Percentiles rank a stretch among this genome's conserved stretches.
Conservation (phyloP, 2,329 filamentous ascomycete species). For the Nemania diffusa region DNA sequence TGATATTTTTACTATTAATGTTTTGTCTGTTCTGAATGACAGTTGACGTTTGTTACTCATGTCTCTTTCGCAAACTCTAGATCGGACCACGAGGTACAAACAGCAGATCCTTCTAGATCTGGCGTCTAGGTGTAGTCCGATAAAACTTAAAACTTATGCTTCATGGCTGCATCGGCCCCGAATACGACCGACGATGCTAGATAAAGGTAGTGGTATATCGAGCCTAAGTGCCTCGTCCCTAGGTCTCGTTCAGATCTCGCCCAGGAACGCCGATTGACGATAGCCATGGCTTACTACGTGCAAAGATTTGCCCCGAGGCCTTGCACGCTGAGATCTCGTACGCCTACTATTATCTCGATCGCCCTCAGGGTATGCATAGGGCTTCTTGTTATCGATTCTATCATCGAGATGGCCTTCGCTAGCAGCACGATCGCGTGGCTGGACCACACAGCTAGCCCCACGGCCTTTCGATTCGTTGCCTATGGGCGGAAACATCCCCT, state of each 20-base stretch:
- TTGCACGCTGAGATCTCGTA: no score
- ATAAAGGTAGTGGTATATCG: background rate
- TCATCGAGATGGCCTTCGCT: conserved; percentile 54
- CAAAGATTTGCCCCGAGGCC: background rate
- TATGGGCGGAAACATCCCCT: conserved; percentile 43
- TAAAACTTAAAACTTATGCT: conserved; percentile 1
- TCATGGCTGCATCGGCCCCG: background rate
- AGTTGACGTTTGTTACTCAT: background rate
- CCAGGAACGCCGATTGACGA: background rate
- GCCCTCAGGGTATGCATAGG: conserved; percentile 44
- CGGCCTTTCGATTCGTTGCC: conserved; percentile 43
- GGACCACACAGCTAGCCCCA: conserved; percentile 46
- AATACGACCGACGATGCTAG: background rate
- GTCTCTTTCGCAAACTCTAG: background rate
- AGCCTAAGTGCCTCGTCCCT: background rate
- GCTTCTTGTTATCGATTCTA: conserved; percentile 51
- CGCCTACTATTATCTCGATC: conserved; percentile 25
- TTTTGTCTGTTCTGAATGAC: no score
- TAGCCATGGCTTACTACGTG: conserved; percentile 19
- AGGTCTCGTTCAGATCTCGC: background rate
- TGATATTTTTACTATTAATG: background rate
- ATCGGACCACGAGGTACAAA: background rate
- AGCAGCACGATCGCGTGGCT: conserved; percentile 54
- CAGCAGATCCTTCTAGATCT: background rate
- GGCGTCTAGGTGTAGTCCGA: background rate